A percentile compares a stretch with the other conserved stretches of the same genome.
These are phyloP conservation scores for Exophiala mesophila DNA, from an alignment of 2,329 filamentous ascomycete genomes.

Conservation along the genomic window DNA sequence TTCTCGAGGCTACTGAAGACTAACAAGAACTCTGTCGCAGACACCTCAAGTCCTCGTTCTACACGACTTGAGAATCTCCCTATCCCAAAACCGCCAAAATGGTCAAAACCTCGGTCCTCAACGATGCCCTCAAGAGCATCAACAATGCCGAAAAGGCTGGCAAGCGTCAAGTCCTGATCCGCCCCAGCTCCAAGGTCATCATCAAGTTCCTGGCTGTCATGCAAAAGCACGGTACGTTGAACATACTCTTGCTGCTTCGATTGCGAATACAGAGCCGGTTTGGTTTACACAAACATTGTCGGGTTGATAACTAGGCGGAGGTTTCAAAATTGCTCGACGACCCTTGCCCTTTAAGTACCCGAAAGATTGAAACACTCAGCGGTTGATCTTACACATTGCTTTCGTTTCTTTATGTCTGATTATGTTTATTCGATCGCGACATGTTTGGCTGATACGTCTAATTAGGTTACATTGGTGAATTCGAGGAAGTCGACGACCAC, in stretches of 20 bases:
- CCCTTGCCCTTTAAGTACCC: constrained; percentile 99
- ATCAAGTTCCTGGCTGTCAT: constrained; percentile 99
- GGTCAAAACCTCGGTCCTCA: constrained; percentile 98
- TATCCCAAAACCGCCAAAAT: constrained; percentile 61
- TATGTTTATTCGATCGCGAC: constrained; percentile 94
- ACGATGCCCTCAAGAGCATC: constrained; percentile 98
- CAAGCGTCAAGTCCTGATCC: constrained; percentile 98
- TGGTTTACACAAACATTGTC: constrained; percentile 39
- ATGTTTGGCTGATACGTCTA: constrained; percentile 39
- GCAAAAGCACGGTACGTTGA: constrained; percentile 94
- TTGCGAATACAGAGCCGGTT: constrained; percentile 19
- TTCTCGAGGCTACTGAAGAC: constrained; percentile 62
- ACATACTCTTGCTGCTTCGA: no score
- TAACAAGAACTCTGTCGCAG: constrained; percentile 48
- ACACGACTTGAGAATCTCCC: constrained; percentile 50
- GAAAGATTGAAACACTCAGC: constrained; percentile 75
- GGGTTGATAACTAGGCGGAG: constrained; percentile 99
- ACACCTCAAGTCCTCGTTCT: constrained; percentile 53
- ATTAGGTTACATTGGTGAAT: constrained; percentile 96
- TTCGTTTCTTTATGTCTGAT: constrained; percentile 61
- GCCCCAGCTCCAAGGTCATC: constrained; percentile 98
- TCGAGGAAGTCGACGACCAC: constrained; percentile 99
- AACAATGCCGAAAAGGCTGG: constrained; percentile 99
- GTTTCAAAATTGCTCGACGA: constrained; percentile 73
- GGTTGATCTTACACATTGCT: constrained; percentile 93